Evolutionary conservation across 768 basidiomycete genomes (phyloP), one percentile per base, ranked within the genome.

Genomic region (Hebeloma cylindrosporum): DNA sequence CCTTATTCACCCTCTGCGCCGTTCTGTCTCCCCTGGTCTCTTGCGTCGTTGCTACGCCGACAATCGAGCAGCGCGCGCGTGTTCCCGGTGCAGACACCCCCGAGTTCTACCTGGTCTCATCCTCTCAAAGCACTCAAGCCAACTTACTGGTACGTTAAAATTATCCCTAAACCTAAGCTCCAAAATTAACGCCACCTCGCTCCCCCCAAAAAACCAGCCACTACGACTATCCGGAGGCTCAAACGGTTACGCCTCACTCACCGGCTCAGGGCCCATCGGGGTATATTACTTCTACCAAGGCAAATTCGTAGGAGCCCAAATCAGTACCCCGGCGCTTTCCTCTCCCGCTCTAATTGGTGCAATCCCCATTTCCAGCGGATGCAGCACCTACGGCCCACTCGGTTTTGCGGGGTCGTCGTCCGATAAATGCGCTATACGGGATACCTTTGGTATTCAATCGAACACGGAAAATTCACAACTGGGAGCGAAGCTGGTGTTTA

Each of bases 271-370:
- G 1, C 44, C 60, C 2, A 52, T 60, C 21, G 60, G 53, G 3
- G 32, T 54, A 45, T 59, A 60, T 32, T 64, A 63, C 47, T 62
- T 61, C 49, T 51, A 45, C 32, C 58, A 64, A 50, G 57, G 53
- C 10, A 38, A 20, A 3, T 49, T 62, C 50, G 41, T 50, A 1
- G 54, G 41, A 4, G 37, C 47, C 13, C 50, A 56, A 39, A n/a
- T n/a, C n/a, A n/a, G n/a, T n/a, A n/a, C n/a, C n/a, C 53, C 52
- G 8, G 32, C 18, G 17, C 48, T 50, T 16, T 28, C 45, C 5
- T 28, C 40, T 10, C 13, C 40, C 6, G 41, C 58, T 2, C 31
- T 52, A 26, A 45, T 64, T 34, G 51, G 53, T 25, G 47, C 56
- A 11, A 31, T 39, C 22, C 52, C 40, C 23, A 40, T 25, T 14